Base-by-base conservation (phyloP, 495 filamentous ascomycete genomes). In the Talaromyces wortmannii region DNA sequence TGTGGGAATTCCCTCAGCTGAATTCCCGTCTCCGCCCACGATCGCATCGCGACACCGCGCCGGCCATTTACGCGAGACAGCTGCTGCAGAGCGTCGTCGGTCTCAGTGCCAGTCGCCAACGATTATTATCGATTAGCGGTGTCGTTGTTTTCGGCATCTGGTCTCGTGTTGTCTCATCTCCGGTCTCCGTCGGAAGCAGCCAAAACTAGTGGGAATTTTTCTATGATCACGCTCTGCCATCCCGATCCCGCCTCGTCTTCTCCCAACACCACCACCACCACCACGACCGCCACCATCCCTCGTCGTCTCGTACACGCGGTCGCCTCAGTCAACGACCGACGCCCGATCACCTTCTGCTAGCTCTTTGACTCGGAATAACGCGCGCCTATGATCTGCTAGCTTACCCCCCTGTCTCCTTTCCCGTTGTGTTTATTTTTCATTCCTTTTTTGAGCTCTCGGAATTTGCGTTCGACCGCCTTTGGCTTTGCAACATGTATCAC, bases 401-500 rank as follows among this genome's bases (percentile, higher is more conserved):
- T n/a, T 17, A 17, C 29, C 29, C n/a, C 49, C 8, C 57, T 43
- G 56, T 40, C 44, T 53, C 56, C 40, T 43, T 59, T 48, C 52
- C 31, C 47, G 50, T 53, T 55, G 53, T 52, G 46, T 44, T 16
- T 36, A 32, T 46, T 31, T 12, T 50, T 55, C 42, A 13, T 40
- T 36, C 50, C 33, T 48, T 51, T 31, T 45, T 16, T n/a, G 45
- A 50, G 48, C 31, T 61, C 59, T 54, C 46, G 54, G 55, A 43
- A 60, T 52, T 54, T 51, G 40, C 57, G 61, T 62, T 53, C 49
- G 55, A 48, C 48, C 55, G 31, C 29, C 47, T 49, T 46, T 44
- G 43, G 52, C 53, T 42, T 42, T 16, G 33, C 31, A 53, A 15
- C 12, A 82, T 83, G 76, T 84, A 83, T 75, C 81, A 83, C 73